Percentiles rank a stretch among this genome's conserved stretches.
Evolutionary conservation across 768 basidiomycete genomes (phyloP).

Genomic region (Stropharia rugosoannulata): DNA sequence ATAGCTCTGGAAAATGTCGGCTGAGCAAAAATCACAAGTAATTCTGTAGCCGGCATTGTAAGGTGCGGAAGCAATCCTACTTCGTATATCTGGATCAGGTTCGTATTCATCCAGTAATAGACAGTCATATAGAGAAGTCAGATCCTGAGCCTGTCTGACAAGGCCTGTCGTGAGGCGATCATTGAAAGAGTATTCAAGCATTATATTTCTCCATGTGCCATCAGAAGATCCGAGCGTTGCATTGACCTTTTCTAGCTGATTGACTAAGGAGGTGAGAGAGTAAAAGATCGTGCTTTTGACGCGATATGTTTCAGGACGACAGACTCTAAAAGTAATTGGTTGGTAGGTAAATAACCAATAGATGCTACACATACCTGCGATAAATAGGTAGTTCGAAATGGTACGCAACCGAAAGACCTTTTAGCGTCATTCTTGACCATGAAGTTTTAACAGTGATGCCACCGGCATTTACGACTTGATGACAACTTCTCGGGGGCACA

Average conservation of each 20-base stretch:
- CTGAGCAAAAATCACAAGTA: constrained; percentile 78
- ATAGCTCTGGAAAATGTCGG: constrained; percentile 80
- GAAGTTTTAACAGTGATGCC: constrained; percentile 83
- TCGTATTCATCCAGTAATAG: constrained; percentile 50
- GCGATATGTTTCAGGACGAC: constrained; percentile 74
- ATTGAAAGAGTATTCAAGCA: background rate
- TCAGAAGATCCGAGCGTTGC: background rate
- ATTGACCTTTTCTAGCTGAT: constrained; percentile 15
- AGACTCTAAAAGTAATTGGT: constrained; percentile 51
- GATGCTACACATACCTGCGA: constrained; percentile 50
- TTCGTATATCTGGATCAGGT: constrained; percentile 3
- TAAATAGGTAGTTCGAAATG: constrained; percentile 80
- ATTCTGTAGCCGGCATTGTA: constrained; percentile 14
- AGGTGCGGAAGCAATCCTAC: background rate
- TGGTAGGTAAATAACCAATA: background rate
- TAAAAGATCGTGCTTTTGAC: constrained; percentile 67
- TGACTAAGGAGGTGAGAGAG: constrained; percentile 39
- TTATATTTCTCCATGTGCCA: background rate
- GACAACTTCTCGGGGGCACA: constrained; percentile 78
- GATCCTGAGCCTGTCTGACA: constrained; percentile 25
- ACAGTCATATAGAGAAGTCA: constrained; percentile 49
- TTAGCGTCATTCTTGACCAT: constrained; percentile 83
- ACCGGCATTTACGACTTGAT: constrained; percentile 81
- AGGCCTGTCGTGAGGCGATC: background rate
- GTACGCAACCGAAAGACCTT: constrained; percentile 57